Evolutionary conservation across 805 yeast species (phyloP).

Genomic region (Saccharomycopsis fermentans): DNA sequence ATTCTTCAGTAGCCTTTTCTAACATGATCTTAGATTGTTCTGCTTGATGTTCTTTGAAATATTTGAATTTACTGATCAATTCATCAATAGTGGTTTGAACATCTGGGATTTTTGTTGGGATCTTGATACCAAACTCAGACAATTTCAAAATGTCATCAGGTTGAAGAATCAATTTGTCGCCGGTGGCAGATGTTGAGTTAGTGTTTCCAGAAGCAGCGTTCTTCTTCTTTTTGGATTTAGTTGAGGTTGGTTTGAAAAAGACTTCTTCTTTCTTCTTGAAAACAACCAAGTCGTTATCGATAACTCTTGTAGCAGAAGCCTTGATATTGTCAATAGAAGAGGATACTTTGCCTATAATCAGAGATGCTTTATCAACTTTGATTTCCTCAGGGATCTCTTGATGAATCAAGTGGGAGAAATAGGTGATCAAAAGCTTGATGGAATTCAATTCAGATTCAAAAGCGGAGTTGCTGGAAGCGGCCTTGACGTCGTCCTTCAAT

Average conservation of each 20-base stretch:
- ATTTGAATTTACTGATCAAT: conserved; percentile 62
- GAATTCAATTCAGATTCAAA: conserved; percentile 67
- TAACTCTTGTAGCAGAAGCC: conserved; percentile 32
- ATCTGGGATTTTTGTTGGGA: conserved; percentile 71
- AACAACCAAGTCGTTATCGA: conserved; percentile 53
- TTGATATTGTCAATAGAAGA: conserved; percentile 22
- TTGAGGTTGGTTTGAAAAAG: conserved; percentile 44
- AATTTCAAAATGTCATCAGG: conserved; percentile 71
- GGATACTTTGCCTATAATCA: conserved; percentile 24
- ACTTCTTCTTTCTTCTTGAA: conserved; percentile 53
- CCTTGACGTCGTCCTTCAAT: conserved; percentile 61
- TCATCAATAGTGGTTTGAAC: conserved; percentile 52
- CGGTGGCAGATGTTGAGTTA: conserved; percentile 10
- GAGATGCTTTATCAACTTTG: conserved; percentile 39
- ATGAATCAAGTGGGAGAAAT: conserved; percentile 31
- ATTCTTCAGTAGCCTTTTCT: conserved; percentile 11
- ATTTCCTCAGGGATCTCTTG: conserved; percentile 13
- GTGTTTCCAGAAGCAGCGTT: conserved; percentile 17
- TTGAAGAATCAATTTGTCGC: conserved; percentile 57
- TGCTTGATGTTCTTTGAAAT: conserved; percentile 63
- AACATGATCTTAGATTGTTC: conserved; percentile 70
- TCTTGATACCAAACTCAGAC: conserved; percentile 61
- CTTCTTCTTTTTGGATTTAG: conserved; percentile 38
- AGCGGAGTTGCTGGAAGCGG: conserved; percentile 69
- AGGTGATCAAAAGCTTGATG: conserved; percentile 59